Evolutionary conservation across 148 eudicot genomes (phyloP), one percentile per base, ranked within the genome.

Genomic region (Chenopodium berlandieri): DNA sequence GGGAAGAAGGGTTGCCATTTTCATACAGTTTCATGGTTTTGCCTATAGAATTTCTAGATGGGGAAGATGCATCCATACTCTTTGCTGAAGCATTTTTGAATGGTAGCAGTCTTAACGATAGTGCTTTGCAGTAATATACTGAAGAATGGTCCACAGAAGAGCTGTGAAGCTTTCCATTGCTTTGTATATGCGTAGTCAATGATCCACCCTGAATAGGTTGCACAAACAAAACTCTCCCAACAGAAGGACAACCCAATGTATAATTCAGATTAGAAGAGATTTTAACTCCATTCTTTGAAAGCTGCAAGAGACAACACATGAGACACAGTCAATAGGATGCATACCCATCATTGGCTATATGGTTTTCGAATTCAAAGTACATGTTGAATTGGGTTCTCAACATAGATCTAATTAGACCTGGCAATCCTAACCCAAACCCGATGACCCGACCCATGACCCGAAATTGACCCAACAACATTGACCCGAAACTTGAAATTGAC

Each of bases 171-270:
- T 88, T 85, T 80, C 60, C 85, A 78, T 82, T 88, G 37, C 84
- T 83, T 82, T 79, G 78, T 44, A 58, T 72, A 81, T 56, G 80
- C 76, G 78, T 76, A 70, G 73, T 75, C 50, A 78, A n/a, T 34
- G 86, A 64, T 81, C 88, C 86, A 84, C 74, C 77, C 73, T 79
- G 85, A 79, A 96, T 76, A 76, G 89, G 94, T 83, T 88, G 86
- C 68, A 96, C 90, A 85, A 92, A 92, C 48, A 90, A 56, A 22
- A 71, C 75, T 75, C 94, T 94, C 80, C 94, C 98, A 10, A 89
- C 74, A 79, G 86, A 56, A 62, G 98, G 97, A 77, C 80, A 87
- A 47, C 99, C 99, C 86, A 96, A 74, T 22, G 95, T 87, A 80
- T 71, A 81, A 60, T 91, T 89, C 73, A 96, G 87, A 85, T 80